Conservation (phyloP, 306 rosid species). For the Vigna hirtella region DNA sequence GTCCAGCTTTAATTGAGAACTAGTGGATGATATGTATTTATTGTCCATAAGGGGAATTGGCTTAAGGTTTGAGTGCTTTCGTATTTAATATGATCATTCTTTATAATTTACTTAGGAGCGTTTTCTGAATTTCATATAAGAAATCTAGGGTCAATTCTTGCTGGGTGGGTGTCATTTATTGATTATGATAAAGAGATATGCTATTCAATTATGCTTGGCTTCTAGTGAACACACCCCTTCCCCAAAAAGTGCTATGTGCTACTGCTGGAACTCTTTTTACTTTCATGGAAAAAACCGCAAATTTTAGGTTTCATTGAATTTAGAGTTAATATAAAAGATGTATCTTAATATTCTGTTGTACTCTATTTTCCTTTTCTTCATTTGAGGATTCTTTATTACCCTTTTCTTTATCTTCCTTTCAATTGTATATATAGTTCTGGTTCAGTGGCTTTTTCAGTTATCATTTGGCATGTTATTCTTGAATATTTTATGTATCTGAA, state of each 20-base stretch:
- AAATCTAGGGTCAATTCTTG: not conserved
- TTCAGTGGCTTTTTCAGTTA: slow-evolving; percentile 26
- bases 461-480: slow-evolving; percentile 24
- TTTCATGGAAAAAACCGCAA: not conserved
- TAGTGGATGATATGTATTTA: not conserved
- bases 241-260: not conserved
- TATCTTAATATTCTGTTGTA: not conserved
- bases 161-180: slow-evolving; percentile 4
- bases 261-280: not conserved
- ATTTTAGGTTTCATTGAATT: slow-evolving; percentile 9
- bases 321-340: not conserved
- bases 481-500: slow-evolving; percentile 50
- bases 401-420: not conserved
- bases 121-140: not conserved
- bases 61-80: not conserved
- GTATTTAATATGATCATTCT: not conserved
- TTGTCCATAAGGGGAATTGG: not conserved
- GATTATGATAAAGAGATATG: not conserved
- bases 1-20: not conserved
- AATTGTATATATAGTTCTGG: not conserved
- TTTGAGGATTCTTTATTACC: slow-evolving; percentile 8
- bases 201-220: not conserved
- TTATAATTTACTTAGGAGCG: not conserved
- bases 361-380: not conserved
- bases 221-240: not conserved